These are phyloP conservation scores for Coleophoma crateriformis DNA, from an alignment of 2,329 filamentous ascomycete genomes.

Conservation along the genomic window DNA sequence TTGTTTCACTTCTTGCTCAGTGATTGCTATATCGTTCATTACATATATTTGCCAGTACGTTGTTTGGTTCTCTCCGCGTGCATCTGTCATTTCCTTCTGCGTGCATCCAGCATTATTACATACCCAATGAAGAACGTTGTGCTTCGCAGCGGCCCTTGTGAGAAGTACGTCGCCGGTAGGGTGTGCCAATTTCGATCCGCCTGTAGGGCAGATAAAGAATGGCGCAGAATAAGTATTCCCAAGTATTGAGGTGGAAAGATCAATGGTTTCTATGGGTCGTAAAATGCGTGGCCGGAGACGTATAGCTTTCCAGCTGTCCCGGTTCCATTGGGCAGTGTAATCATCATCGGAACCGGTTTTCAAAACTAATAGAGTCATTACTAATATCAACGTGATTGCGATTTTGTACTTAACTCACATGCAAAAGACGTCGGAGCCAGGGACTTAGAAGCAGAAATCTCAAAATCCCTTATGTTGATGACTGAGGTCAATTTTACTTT, in stretches of 20 bases:
- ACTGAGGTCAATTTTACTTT: background rate
- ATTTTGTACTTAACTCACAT: background rate
- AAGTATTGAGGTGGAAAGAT: constrained; percentile 3
- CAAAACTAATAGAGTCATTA: background rate
- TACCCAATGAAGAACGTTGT: constrained; percentile 6
- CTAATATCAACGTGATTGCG: background rate
- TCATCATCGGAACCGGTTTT: background rate
- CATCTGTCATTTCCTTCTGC: background rate
- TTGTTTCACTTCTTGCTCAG: background rate
- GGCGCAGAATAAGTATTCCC: constrained; percentile 2
- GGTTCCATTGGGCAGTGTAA: background rate
- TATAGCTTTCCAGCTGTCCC: background rate
- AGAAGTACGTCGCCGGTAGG: constrained; percentile 4
- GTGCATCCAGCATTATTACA: constrained; percentile 2
- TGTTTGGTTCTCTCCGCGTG: background rate
- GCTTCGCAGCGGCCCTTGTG: constrained; percentile 4
- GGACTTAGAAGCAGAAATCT: background rate
- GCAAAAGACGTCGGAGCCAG: background rate
- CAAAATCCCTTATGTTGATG: background rate
- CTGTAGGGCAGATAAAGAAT: constrained; percentile 7
- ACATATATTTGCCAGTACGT: background rate
- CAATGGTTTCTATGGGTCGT: background rate
- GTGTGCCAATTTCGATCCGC: constrained; percentile 6
- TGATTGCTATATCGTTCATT: background rate
- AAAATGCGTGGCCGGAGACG: constrained; percentile 8